phyloP scores from a whole-genome alignment of 2,329 filamentous ascomycete species.

The Fusarium neocosmosporiellum region DNA sequence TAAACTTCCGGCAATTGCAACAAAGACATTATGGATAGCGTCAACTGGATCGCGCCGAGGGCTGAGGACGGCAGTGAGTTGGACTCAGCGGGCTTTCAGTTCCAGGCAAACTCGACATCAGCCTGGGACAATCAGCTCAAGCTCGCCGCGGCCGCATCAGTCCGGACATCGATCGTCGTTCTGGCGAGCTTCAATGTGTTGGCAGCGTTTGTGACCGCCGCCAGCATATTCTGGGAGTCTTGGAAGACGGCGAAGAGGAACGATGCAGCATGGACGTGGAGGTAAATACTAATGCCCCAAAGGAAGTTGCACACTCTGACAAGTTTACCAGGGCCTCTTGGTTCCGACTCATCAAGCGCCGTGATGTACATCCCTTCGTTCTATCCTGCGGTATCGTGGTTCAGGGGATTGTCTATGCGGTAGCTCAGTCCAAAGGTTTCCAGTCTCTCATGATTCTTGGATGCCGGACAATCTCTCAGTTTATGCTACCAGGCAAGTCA shows the following conservation, averaged over 20 bases:
- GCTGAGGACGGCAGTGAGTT: constrained; percentile 20
- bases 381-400: constrained; percentile 67
- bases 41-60: constrained; percentile 18
- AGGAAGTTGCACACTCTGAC: constrained; percentile 16
- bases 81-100: constrained; percentile 44
- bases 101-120: constrained; percentile 56
- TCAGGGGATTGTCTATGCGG: constrained; percentile 68
- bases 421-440: constrained; percentile 67
- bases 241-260: constrained; percentile 59
- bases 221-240: constrained; percentile 68
- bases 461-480: constrained; percentile 65
- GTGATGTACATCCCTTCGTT: constrained; percentile 66
- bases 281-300: constrained; percentile 45
- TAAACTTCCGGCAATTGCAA: constrained; percentile 6
- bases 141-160: constrained; percentile 65
- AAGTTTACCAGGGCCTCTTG: constrained; percentile 48
- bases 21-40: constrained; percentile 18
- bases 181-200: constrained; percentile 70
- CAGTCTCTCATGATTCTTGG: constrained; percentile 61
- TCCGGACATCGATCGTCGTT: constrained; percentile 71
- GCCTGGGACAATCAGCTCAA: constrained; percentile 62
- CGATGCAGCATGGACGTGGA: constrained; percentile 54
- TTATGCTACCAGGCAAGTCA: constrained; percentile 68
- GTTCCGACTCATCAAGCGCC: constrained; percentile 58
- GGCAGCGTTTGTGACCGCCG: constrained; percentile 65